Evolutionary conservation across 257 asterid genomes (phyloP).

Genomic region (Nicotiana undulata): DNA sequence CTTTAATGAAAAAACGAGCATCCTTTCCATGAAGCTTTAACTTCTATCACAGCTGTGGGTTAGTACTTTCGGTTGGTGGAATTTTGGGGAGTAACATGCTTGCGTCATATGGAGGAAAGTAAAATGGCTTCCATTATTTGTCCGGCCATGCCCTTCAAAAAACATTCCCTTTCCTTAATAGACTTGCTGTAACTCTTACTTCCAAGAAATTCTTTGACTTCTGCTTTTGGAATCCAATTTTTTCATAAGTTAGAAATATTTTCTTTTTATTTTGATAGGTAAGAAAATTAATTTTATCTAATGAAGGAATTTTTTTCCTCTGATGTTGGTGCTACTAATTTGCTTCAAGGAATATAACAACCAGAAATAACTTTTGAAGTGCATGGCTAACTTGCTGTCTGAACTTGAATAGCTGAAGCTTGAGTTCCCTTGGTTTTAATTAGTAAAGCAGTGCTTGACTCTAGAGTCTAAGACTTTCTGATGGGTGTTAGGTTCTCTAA

Average conservation of each 20-base stretch:
- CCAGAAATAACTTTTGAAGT: not conserved
- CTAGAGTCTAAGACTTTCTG: not conserved
- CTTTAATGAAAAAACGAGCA: not conserved
- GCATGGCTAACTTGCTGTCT: not conserved
- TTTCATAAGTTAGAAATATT: not conserved
- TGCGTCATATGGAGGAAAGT: not conserved
- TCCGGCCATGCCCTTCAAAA: not conserved
- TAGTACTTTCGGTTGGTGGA: not conserved
- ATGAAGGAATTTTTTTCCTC: too few species aligned
- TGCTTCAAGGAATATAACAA: not conserved
- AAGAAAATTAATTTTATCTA: not conserved
- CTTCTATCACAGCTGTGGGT: not conserved
- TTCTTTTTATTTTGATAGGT: too few species aligned
- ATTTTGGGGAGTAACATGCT: not conserved
- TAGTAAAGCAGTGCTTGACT: not conserved
- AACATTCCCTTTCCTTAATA: not conserved
- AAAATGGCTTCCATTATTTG: not conserved
- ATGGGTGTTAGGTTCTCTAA: not conserved
- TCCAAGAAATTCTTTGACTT: not conserved
- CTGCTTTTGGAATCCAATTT: not conserved
- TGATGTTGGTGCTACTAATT: not conserved
- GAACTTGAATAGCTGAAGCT: not conserved
- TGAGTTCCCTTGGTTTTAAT: not conserved
- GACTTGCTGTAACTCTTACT: not conserved
- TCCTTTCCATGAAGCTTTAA: not conserved